Conservation (phyloP, 805 yeast species). For the Saturnispora gosingensis region DNA sequence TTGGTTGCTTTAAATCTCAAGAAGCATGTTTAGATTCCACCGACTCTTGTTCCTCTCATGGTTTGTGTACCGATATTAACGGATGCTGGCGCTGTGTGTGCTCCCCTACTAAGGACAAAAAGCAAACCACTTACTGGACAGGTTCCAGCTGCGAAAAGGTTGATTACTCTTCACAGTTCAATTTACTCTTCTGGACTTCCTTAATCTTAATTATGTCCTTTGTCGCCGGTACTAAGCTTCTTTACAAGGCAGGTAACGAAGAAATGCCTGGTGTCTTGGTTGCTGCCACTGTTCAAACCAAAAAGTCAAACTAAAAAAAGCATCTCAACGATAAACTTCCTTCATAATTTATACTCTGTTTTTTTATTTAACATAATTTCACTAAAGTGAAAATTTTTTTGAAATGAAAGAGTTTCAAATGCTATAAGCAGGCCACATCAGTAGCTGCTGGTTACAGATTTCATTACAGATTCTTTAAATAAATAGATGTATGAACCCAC, state of each 20-base stretch:
- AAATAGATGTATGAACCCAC: conserved; percentile 47
- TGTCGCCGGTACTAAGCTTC: conserved; percentile 43
- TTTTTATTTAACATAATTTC: neutral
- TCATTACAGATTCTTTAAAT: conserved; percentile 2
- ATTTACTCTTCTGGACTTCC: conserved; percentile 61
- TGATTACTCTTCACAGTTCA: conserved; percentile 58
- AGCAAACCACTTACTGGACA: conserved; percentile 44
- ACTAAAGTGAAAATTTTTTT: neutral
- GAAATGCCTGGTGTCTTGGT: conserved; percentile 61
- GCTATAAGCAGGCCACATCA: neutral
- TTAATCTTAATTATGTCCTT: conserved; percentile 38
- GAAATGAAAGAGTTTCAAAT: neutral
- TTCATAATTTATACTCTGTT: neutral
- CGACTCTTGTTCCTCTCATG: conserved; percentile 44
- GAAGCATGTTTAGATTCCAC: conserved; percentile 41
- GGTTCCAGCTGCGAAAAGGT: conserved; percentile 56
- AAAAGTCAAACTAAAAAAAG: conserved; percentile 23
- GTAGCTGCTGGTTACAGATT: neutral
- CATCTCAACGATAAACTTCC: neutral
- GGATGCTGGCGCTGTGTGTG: conserved; percentile 46
- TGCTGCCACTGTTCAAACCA: conserved; percentile 43
- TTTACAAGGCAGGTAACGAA: conserved; percentile 46
- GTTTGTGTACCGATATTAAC: conserved; percentile 36
- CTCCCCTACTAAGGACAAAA: conserved; percentile 32
- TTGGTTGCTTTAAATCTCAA: conserved; percentile 33